A percentile compares a stretch with the other conserved stretches of the same genome.
These are phyloP conservation scores for Monosporascus sp. DNA, from an alignment of 2,329 filamentous ascomycete species.

Conservation along the genomic window DNA sequence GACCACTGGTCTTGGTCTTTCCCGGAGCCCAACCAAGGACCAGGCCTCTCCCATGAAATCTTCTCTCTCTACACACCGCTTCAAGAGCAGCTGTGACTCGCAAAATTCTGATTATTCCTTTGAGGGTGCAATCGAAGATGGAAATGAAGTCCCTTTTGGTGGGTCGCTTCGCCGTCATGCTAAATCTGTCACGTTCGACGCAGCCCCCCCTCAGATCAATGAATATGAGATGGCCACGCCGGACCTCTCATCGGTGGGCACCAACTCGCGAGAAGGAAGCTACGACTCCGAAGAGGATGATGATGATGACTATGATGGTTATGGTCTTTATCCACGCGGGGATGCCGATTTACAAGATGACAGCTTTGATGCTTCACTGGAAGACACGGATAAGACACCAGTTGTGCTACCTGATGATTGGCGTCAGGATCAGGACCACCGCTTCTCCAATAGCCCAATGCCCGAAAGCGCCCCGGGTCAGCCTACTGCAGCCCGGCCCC, in stretches of 20 bases:
- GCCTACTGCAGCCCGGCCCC: slow-evolving; percentile 44
- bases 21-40: slow-evolving; percentile 59
- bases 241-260: slow-evolving; percentile 86
- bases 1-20: slow-evolving; percentile 15
- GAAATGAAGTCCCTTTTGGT: slow-evolving; percentile 54
- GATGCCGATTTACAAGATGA: slow-evolving; percentile 66
- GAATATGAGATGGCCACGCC: slow-evolving; percentile 98
- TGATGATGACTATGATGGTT: slow-evolving; percentile 57
- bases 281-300: slow-evolving; percentile 80
- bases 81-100: slow-evolving; percentile 64
- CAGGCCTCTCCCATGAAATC: slow-evolving; percentile 82
- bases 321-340: slow-evolving; percentile 44
- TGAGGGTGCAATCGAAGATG: slow-evolving; percentile 53
- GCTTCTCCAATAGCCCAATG: slow-evolving; percentile 67
- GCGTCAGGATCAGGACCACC: slow-evolving; percentile 71
- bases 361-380: slow-evolving; percentile 91
- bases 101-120: slow-evolving; percentile 65
- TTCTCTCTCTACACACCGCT: slow-evolving; percentile 66
- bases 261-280: slow-evolving; percentile 86
- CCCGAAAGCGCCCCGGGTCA: slow-evolving; percentile 45
- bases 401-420: slow-evolving; percentile 97
- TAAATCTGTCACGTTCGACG: slow-evolving; percentile 97
- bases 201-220: slow-evolving; percentile 86
- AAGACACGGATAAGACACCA: slow-evolving; percentile 94
- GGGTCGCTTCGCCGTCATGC: slow-evolving; percentile 73